Percentiles rank a stretch among this genome's conserved stretches.
These are phyloP conservation scores for Entomortierella chlamydospora DNA, from an alignment of 192 early-diverging fungal genomes.

Conservation along the genomic window DNA sequence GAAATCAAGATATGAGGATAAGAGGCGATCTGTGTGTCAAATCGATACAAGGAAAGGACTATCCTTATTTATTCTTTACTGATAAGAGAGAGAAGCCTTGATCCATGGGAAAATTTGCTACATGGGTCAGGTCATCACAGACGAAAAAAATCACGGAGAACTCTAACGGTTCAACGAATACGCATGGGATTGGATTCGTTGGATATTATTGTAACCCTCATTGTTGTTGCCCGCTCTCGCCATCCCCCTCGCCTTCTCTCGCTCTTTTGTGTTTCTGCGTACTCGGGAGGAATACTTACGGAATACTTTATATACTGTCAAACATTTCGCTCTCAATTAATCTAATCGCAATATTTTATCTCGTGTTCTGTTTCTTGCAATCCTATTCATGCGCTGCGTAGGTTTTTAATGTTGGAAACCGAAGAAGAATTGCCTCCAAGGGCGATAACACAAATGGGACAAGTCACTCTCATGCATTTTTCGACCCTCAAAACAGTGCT, in stretches of 20 bases:
- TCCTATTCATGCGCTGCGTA: conserved; percentile 56
- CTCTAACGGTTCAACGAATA: conserved; percentile 6
- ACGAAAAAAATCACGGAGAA: conserved; percentile 23
- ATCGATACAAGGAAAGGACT: conserved; percentile 6
- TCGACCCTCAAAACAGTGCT: conserved; percentile 89
- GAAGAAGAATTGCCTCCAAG: conserved; percentile 76
- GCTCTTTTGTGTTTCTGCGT: no score
- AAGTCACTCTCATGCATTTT: conserved; percentile 88
- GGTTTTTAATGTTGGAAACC: conserved; percentile 97
- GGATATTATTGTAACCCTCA: no score
- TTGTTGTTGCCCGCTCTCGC: background rate
- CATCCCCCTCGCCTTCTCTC: background rate
- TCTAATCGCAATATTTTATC: background rate
- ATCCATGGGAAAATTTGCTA: conserved; percentile 10
- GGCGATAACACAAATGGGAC: conserved; percentile 55
- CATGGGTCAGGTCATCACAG: background rate
- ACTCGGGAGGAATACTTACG: background rate
- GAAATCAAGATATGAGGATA: conserved; percentile 4
- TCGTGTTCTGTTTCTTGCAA: conserved; percentile 45
- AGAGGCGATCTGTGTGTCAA: conserved; percentile 6
- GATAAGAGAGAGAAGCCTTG: conserved; percentile 21
- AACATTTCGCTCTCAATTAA: background rate
- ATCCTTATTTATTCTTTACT: background rate
- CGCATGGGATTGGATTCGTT: conserved; percentile 2
- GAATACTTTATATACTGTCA: background rate